phyloP scores from a whole-genome alignment of 805 yeast species.

The Maudiozyma serrabonitensis region DNA sequence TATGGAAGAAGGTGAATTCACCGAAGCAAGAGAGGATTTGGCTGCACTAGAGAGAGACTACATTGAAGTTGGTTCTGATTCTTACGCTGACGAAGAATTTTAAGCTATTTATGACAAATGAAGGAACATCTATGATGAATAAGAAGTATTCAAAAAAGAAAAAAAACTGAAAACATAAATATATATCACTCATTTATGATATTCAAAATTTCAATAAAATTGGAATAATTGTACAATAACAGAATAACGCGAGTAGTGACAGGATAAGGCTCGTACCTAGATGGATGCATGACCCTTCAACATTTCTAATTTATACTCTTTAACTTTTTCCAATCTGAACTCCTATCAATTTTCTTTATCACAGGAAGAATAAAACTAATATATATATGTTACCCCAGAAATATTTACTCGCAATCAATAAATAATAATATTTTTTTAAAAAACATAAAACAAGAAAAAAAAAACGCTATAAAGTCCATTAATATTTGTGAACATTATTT shows the following conservation, averaged over 20 bases:
- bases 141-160: too few relatives aligned
- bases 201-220: background rate
- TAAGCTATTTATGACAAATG: background rate
- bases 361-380: too few relatives aligned
- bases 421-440: background rate
- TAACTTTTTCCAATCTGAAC: too few relatives aligned
- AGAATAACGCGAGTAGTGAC: too few relatives aligned
- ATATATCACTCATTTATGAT: background rate
- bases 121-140: background rate
- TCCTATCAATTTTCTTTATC: too few relatives aligned
- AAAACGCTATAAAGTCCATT: too few relatives aligned
- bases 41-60: slow-evolving; percentile 97
- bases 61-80: slow-evolving; percentile 90
- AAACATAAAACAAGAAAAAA: background rate
- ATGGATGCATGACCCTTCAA: too few relatives aligned
- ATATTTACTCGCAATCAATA: too few relatives aligned
- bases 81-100: slow-evolving; percentile 63
- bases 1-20: slow-evolving; percentile 99
- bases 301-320: too few relatives aligned
- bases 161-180: background rate
- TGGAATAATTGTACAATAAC: too few relatives aligned
- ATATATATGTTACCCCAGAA: too few relatives aligned
- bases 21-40: slow-evolving; percentile 97
- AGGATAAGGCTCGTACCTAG: too few relatives aligned
- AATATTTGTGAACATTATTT: background rate